Conservation (phyloP, 108 stramenopile species). For the Bacterosira constricta region DNA sequence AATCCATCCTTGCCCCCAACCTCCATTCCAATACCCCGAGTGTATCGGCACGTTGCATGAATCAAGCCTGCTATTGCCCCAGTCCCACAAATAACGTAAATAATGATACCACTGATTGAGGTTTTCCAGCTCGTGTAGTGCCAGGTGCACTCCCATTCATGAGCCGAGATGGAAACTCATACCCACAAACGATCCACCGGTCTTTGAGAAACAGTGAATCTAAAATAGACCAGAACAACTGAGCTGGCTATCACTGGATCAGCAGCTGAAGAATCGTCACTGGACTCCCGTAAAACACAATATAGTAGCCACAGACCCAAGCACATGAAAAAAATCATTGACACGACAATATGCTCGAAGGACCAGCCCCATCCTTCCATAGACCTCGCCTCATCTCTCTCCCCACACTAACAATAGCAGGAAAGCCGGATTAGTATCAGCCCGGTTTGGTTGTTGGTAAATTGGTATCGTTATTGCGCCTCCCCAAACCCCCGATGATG, state of each 20-base stretch:
- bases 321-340: conserved; percentile 35
- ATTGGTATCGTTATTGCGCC: conserved; percentile 5
- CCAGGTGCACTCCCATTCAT: conserved; percentile 34
- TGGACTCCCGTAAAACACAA: conserved; percentile 47
- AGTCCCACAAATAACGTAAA: conserved; percentile 13
- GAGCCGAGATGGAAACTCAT: conserved; percentile 59
- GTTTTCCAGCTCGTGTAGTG: background rate
- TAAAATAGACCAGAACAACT: conserved; percentile 49
- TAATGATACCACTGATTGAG: background rate
- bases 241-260: conserved; percentile 59
- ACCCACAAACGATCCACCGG: conserved; percentile 58
- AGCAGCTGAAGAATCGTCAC: conserved; percentile 35
- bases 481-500: background rate
- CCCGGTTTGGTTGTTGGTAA: background rate
- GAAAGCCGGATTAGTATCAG: conserved; percentile 5
- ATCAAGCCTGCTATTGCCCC: conserved; percentile 30
- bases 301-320: conserved; percentile 60
- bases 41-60: conserved; percentile 20
- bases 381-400: conserved; percentile 18
- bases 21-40: conserved; percentile 61
- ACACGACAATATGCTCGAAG: conserved; percentile 9
- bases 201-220: conserved; percentile 28
- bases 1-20: conserved; percentile 78
- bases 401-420: conserved; percentile 6
- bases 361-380: conserved; percentile 10